Base-by-base conservation (phyloP, 768 basidiomycete species). In the Mycena indigotica region DNA sequence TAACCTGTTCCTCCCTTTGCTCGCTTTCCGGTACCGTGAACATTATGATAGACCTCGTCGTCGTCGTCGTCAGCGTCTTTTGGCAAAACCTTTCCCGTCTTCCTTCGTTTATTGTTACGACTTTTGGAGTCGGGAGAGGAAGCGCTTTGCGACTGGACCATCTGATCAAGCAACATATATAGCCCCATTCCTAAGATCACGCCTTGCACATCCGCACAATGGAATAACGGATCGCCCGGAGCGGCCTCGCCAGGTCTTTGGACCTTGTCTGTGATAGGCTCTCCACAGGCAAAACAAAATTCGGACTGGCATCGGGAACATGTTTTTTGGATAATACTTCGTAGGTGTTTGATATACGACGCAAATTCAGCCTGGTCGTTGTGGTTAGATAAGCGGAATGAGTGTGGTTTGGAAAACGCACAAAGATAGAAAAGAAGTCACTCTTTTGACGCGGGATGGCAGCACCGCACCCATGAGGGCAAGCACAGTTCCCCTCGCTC, bases 181-280 rank as follows among this genome's bases (percentile, higher is more conserved):
- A 96, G 81, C 8, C 95, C 95, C 35, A 96, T 80, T n/a, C 95
- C 95, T 4, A 98, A 77, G 61, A 97, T 86, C 15, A 92, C 84
- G 35, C 95, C 95, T 73, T 97, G 90, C 30, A 96, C 70, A 67
- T 92, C 90, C 5, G 91, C 82, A 71, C 95, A 97, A 73, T 97
- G 95, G 68, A 95, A 92, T 56, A 96, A 73, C 13, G 81, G 79
- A 53, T 84, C 81, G 44, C 84, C 82, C 26, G 75, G 72, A 8
- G 76, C 70, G 30, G 77, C 69, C 30, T 74, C 72, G 75, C 69
- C 77, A 67, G 72, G 71, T 50, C 74, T 78, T 65, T 78, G 75
- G 26, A 72, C 72, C 63, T 75, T 82, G 49, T 76, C 65, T 32
- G 80, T 77, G 35, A 83, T 73, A 24, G 81, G 76, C 72, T 92